Base-by-base conservation (phyloP, 2,329 filamentous ascomycete species). In the Phialophora chinensis region DNA sequence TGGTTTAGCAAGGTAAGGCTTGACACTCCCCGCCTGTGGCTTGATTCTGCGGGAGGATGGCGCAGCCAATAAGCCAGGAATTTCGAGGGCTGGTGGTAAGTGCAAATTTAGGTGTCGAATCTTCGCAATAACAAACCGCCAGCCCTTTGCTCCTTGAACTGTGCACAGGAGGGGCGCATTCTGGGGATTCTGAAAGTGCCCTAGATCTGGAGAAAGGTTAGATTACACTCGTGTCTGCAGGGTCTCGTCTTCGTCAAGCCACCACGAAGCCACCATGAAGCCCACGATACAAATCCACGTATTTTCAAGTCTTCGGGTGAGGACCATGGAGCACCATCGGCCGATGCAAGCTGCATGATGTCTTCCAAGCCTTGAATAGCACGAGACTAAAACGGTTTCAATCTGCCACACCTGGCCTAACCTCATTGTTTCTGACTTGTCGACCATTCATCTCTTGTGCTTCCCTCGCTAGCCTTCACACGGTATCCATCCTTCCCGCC, bases 401-500 rank as follows among this genome's bases (percentile, higher is more conserved):
- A 65, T 65, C 62, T 65, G 23, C 62, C 47, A 55, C 49, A 31
- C 60, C 23, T 35, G 54, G 56, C 54, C 54, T 59, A 60, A 50
- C 27, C 11, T 60, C 27, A 12, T 47, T 29, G 54, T 63, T 58
- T n/a, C 44, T 33, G 25, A n/a, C 31, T n/a, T 20, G 14, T 52
- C 54, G 27, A 27, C 61, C 61, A 63, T 35, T 63, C 53, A 58
- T 47, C 25, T 7, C 53, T 49, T 42, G 20, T 52, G 14, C 20
- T 33, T 44, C 29, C 20, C 14, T 35, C 17, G 47, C 10, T 52
- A 57, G 54, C 47, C 29, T 57, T 55, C 10, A 29, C n/a, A 29
- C 11, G n/a, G 14, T 20, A 23, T 17, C 58, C 25, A 17, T 38
- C 25, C 44, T 55, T 62, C 60, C 60, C 60, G 60, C 60, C 50